Conservation (phyloP, 495 filamentous ascomycete species). For the Rhizodiscina lignyota region DNA sequence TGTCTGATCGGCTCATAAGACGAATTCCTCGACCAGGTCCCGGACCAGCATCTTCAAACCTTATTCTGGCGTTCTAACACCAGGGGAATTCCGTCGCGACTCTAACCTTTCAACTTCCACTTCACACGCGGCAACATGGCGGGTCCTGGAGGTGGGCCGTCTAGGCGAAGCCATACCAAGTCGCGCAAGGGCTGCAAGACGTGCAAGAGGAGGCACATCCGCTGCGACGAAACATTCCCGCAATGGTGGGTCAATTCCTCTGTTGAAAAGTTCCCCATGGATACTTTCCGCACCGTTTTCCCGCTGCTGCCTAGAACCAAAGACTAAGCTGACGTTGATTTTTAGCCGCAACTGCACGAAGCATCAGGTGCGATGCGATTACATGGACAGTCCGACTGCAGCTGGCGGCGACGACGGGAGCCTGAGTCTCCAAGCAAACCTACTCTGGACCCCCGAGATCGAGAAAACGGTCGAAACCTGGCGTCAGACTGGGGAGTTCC, state of each 20-base stretch:
- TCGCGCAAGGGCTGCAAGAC: conserved; percentile 94
- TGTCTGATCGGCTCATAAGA: too few relatives aligned
- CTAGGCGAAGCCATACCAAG: conserved; percentile 81
- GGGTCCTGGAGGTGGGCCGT: conserved; percentile 56
- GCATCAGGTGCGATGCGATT: conserved; percentile 94
- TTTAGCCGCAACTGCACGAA: conserved; percentile 91
- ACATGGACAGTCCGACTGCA: conserved; percentile 59
- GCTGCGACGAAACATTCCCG: conserved; percentile 92
- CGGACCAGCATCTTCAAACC: too few relatives aligned
- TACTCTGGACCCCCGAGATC: conserved; percentile 65
- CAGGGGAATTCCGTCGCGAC: too few relatives aligned
- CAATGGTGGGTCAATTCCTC: conserved; percentile 56
- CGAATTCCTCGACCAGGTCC: too few relatives aligned
- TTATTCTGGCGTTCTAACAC: too few relatives aligned
- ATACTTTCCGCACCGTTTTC: background rate
- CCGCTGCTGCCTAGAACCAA: background rate
- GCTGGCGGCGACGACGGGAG: conserved; percentile 41
- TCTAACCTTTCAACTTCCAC: too few relatives aligned
- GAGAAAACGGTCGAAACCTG: conserved; percentile 69
- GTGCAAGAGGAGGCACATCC: conserved; percentile 93
- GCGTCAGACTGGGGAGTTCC: conserved; percentile 70
- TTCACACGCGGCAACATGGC: too few relatives aligned
- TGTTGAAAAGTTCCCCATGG: background rate
- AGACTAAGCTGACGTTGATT: conserved; percentile 4
- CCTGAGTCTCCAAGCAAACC: conserved; percentile 51